These are phyloP conservation scores for Sporisorium graminicola DNA, from an alignment of 1,284 basidiomycete species.

Conservation along the genomic window DNA sequence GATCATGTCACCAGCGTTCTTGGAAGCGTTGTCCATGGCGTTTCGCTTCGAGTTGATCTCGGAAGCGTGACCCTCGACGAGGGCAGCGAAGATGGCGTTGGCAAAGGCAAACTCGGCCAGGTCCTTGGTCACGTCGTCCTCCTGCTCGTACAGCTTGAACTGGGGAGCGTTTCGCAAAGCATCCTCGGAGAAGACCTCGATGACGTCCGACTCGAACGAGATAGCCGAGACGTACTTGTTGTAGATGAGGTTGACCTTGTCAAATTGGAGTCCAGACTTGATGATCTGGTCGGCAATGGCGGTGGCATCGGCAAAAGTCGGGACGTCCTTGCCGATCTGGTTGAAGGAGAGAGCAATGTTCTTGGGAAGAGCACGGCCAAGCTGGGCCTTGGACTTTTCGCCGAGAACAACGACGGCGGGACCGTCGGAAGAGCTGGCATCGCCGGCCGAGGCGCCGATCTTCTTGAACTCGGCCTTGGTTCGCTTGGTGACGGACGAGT, in stretches of 20 bases:
- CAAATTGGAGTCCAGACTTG: constrained; percentile 86
- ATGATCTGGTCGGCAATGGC: constrained; percentile 93
- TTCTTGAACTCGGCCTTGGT: constrained; percentile 77
- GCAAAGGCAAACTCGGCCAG: constrained; percentile 95
- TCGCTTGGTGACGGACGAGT: constrained; percentile 93
- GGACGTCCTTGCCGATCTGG: constrained; percentile 96
- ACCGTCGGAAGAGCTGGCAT: constrained; percentile 58
- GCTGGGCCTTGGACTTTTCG: constrained; percentile 97
- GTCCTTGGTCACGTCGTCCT: constrained; percentile 86
- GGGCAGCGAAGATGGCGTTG: constrained; percentile 93
- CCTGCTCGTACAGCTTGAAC: constrained; percentile 69
- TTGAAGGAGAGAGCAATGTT: constrained; percentile 91
- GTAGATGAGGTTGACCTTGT: constrained; percentile 87
- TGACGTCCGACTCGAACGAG: constrained; percentile 84
- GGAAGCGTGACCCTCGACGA: constrained; percentile 95
- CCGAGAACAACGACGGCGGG: constrained; percentile 77
- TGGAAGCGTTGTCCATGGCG: constrained; percentile 99
- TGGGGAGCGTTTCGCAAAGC: constrained; percentile 74
- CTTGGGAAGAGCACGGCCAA: constrained; percentile 77
- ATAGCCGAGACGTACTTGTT: constrained; percentile 96
- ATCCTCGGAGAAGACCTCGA: constrained; percentile 75
- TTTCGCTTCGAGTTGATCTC: constrained; percentile 86
- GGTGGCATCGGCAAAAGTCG: constrained; percentile 95
- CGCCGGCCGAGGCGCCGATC: constrained; percentile 74
- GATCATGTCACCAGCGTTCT: constrained; percentile 80